These are phyloP conservation scores for Darksidea phi DNA, from an alignment of 495 filamentous ascomycete genomes.

Conservation along the genomic window DNA sequence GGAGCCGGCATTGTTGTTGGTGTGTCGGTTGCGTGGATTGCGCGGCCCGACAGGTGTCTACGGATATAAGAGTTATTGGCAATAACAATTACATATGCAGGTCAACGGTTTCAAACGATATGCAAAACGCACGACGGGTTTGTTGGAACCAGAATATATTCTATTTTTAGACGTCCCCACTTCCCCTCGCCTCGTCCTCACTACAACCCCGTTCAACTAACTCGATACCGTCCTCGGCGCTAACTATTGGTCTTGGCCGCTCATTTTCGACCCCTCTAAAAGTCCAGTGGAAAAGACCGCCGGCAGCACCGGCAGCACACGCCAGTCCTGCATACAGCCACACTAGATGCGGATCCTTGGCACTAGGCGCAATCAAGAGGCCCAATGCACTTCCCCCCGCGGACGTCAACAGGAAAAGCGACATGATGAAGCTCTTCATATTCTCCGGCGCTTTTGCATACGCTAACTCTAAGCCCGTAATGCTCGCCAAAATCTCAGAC, in stretches of 20 bases:
- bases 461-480: constrained; percentile 61
- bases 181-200: too few species aligned
- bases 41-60: too few species aligned
- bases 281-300: constrained; percentile 50
- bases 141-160: too few species aligned
- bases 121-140: too few species aligned
- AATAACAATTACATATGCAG: too few species aligned
- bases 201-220: constrained; percentile 8
- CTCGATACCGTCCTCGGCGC: constrained; percentile 23
- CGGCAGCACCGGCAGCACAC: constrained; percentile 50
- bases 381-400: constrained; percentile 29
- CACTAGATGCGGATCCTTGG: constrained; percentile 35
- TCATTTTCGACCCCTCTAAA: constrained; percentile 47
- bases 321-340: constrained; percentile 58
- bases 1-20: too few species aligned
- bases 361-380: constrained; percentile 21
- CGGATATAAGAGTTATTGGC: too few species aligned
- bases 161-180: not conserved
- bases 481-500: constrained; percentile 66
- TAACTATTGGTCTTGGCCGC: constrained; percentile 3
- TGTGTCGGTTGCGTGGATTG: too few species aligned
- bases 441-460: constrained; percentile 75
- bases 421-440: constrained; percentile 53
- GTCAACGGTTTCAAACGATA: too few species aligned
- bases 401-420: constrained; percentile 31